Evolutionary conservation across 345 rosid genomes (phyloP), one percentile per base, ranked within the genome.

Genomic region (Gossypium thurberi): DNA sequence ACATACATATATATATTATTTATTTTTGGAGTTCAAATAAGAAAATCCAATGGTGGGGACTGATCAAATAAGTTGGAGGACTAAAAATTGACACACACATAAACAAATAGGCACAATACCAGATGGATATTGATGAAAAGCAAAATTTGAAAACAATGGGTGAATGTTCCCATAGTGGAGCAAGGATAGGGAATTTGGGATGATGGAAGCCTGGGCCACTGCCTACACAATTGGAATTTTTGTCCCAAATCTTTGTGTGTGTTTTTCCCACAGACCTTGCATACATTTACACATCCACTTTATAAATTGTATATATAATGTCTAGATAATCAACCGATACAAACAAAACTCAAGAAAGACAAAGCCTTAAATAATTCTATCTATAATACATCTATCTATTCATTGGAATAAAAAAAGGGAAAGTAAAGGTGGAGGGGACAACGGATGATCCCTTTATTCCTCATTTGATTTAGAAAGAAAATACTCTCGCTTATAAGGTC

Each of bases 311-410:
- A 5, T 8, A 25, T 37, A 26, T 5, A 47, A 55, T n/a, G 18
- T 18, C 48, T 60, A 26, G 40, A 10, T 60, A 69, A 48, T 26
- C 21, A 25, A 56, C 3, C 44, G 10, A 53, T 47, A 63, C 23
- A 48, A 84, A 71, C 79, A 58, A 80, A 62, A 69, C 37, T 78
- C 75, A 40, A 65, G 47, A 77, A 80, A 80, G 83, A 75, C 82
- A 80, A 80, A 70, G 37, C n/a, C 64, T 69, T 78, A 68, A 78
- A 26, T 57, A 10, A 10, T 10, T 44, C 48, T 44, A 10, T 33
- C 20, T 28, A 28, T 28, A 4, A 28, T 28, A 28, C 37, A 28
- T 28, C 37, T 33, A 14, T 23, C 1, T 47, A 47, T 66, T 7
- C 18, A 23, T 47, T 23, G 0, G n/a, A 15, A 33, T 6, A 15